Evolutionary conservation across 345 rosid species (phyloP), one percentile per base, ranked within the genome.

Genomic region (Eutrema yunnanense): DNA sequence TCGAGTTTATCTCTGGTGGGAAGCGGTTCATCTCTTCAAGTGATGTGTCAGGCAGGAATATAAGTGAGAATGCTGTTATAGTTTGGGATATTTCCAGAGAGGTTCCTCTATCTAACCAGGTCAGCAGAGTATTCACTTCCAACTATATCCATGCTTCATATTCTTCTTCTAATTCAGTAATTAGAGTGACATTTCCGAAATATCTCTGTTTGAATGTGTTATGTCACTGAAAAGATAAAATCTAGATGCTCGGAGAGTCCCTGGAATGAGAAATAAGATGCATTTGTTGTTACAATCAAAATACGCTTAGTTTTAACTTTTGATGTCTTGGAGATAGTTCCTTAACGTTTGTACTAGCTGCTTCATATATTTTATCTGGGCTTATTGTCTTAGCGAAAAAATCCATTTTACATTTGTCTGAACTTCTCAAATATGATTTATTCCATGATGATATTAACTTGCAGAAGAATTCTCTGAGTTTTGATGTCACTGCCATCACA

Each of bases 91-190:
- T 92, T 36, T 66, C 81, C 0, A 81, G 94, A 53, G 85, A 87
- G 77, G 75, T 92, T 79, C 93, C 94, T 10, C 81, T 90, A 42
- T 95, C 99, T 52, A 88, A 92, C 73, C 97, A 92, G 96, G 95
- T 93, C 73, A 75, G 75, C 38, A 19, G 26, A 46, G 12, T 32
- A 55, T 8, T 27, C 37, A 26, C 49, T 14, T 6, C 9, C 12
- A 16, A 4, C 2, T 38, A 60, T 71, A 58, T 71, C 16, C 11
- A 27, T 37, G 36, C 48, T 70, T 7, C 48, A 14, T 47, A 37
- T 70, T 43, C 59, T 46, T 60, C n/a, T 46, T 60, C n/a, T 4
- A 30, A 33, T 13, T 60, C 4, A 11, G 16, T 49, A 38, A 41
- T 27, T 13, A 0, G 16, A 51, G 5, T 22, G 27, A 14, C 6